Conservation (phyloP, 805 yeast species). For the Kazachstania taianensis region DNA sequence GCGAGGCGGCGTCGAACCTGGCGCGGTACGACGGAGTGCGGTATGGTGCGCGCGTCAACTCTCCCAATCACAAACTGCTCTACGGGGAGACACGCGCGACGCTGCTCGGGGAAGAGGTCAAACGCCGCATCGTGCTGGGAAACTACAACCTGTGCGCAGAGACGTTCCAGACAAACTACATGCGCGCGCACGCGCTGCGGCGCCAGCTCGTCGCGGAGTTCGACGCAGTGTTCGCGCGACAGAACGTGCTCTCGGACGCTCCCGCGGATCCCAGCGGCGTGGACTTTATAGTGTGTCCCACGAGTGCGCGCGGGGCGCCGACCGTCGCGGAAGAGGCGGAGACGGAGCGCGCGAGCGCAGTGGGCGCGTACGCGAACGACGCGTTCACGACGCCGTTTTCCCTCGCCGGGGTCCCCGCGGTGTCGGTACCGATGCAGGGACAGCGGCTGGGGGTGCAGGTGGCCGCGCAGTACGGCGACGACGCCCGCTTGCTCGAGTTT, state of each 20-base stretch:
- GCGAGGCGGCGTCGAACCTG: constrained; percentile 90
- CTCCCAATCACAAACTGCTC: constrained; percentile 24
- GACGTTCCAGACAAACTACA: constrained; percentile 57
- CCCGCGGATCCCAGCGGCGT: constrained; percentile 32
- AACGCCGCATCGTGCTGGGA: constrained; percentile 74
- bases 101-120: constrained; percentile 70
- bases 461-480: constrained; percentile 82
- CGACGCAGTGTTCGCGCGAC: constrained; percentile 46
- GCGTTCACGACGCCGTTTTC: constrained; percentile 84
- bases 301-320: constrained; percentile 51
- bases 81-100: constrained; percentile 53
- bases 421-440: constrained; percentile 55
- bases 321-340: constrained; percentile 30
- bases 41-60: constrained; percentile 50
- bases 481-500: constrained; percentile 43
- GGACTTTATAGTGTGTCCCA: constrained; percentile 69
- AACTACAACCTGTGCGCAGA: constrained; percentile 76
- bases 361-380: constrained; percentile 69
- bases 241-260: constrained; percentile 32
- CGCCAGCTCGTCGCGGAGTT: constrained; percentile 52
- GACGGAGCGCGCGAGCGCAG: constrained; percentile 34
- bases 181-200: constrained; percentile 65
- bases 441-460: constrained; percentile 59
- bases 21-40: constrained; percentile 86
- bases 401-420: constrained; percentile 81